Base-by-base conservation (phyloP, 768 basidiomycete species). In the Tylopilus subfusipes region DNA sequence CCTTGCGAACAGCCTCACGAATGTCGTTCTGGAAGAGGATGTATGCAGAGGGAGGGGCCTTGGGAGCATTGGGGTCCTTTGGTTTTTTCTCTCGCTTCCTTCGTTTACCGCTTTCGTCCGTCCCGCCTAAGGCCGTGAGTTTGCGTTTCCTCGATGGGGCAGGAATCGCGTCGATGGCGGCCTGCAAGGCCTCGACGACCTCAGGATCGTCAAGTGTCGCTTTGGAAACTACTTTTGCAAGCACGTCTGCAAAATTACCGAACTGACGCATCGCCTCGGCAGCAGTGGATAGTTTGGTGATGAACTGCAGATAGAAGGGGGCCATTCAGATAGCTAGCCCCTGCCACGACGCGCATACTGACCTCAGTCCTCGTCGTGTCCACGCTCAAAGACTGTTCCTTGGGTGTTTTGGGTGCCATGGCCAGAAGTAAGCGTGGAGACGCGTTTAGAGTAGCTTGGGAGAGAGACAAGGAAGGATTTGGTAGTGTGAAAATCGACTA, bases 11-110 rank as follows among this genome's bases (percentile, higher is more conserved):
- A 53, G 82, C 77, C 55, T 82, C 81, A 68, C 93, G 87, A 50
- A 93, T 79, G 14, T 90, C 88, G 68, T 96, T 97, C 75, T 98
- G 96, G 79, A 88, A 98, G 61, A 95, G 75, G 65, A 98, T 83
- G 74, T 96, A 98, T 19, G 93, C 93, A 8, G 90, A 90, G 14
- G 93, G 81, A 25, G 96, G 95, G 10, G 93, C 86, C 69, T 95
- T 97, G 30, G 96, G 96, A 54, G 93, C 93, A 71, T 94, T 88
- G 19, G 94, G 93, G 64, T 98, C 95, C 71, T 86, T 85, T 38
- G 65, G 77, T 62, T 87, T 86, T 72, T 86, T 93, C 53, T 70
- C 71, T 43, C 72, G 65, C 51, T 57, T 73, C 39, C 59, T 66
- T 55, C 66, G 61, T 57, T 64, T 71, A 12, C 73, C 77, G 25